phyloP scores from a whole-genome alignment of 2,329 filamentous ascomycete genomes.

The Graphilbum fragrans region DNA sequence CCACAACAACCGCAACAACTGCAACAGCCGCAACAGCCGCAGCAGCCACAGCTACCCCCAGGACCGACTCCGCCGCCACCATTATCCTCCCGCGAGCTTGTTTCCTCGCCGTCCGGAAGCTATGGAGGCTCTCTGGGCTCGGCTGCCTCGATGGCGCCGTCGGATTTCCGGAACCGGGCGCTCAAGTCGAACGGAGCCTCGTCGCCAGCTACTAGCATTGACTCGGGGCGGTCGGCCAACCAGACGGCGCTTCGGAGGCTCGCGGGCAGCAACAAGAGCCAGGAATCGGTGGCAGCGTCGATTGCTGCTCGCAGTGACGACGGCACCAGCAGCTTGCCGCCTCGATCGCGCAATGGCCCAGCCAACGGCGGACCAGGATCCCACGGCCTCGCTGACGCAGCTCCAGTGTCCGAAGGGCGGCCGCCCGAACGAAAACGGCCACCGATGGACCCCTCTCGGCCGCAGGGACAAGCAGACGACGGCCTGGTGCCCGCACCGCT shows the following conservation, averaged over 20 bases:
- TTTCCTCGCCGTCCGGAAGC: slow-evolving; percentile 7
- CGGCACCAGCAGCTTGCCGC: slow-evolving; percentile 27
- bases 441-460: slow-evolving; percentile 49
- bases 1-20: slow-evolving; percentile 12
- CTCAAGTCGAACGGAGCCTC: slow-evolving; percentile 20
- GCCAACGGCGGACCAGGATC: slow-evolving; percentile 12
- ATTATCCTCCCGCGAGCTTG: slow-evolving; percentile 7
- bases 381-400: slow-evolving; percentile 13
- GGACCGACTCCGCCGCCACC: slow-evolving; percentile 4
- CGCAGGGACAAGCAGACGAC: slow-evolving; percentile 32
- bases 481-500: slow-evolving; percentile 46
- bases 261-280: slow-evolving; percentile 40
- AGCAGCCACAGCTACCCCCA: slow-evolving; percentile 12
- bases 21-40: neutral
- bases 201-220: slow-evolving; percentile 40
- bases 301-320: slow-evolving; percentile 39
- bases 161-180: slow-evolving; percentile 12
- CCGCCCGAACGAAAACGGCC: slow-evolving; percentile 54
- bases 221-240: slow-evolving; percentile 31
- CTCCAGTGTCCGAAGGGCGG: slow-evolving; percentile 27
- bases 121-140: neutral
- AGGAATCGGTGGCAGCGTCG: slow-evolving; percentile 42
- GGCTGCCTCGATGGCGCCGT: neutral
- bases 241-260: slow-evolving; percentile 31
- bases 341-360: slow-evolving; percentile 37